Conservation (phyloP, 768 basidiomycete genomes). For the Psilocybe tampanensis region DNA sequence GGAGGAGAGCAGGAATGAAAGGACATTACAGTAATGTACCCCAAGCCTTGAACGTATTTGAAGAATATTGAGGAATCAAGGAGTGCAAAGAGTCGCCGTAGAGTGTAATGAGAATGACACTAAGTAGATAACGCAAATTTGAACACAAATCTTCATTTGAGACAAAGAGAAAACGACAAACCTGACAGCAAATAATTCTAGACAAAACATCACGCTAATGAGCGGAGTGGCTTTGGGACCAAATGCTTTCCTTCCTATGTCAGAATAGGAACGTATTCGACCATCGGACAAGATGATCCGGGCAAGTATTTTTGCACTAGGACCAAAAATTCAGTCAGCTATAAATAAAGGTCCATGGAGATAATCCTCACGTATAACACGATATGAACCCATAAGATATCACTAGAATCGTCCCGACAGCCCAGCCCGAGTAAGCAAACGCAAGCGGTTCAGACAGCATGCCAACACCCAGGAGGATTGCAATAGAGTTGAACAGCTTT, state of each 20-base stretch:
- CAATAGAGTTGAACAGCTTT: constrained; percentile 84
- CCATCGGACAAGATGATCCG: constrained; percentile 71
- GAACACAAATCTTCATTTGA: not conserved
- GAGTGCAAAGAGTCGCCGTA: constrained; percentile 85
- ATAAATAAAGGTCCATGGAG: not conserved
- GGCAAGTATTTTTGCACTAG: constrained; percentile 86
- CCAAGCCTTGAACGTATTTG: constrained; percentile 74
- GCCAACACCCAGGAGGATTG: constrained; percentile 85
- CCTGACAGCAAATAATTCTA: constrained; percentile 87
- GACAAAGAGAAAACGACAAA: constrained; percentile 29
- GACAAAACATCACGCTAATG: constrained; percentile 76
- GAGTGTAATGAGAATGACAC: constrained; percentile 86
- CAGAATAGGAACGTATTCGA: constrained; percentile 79
- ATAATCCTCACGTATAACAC: constrained; percentile 84
- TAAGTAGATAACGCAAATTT: constrained; percentile 24
- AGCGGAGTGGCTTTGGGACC: constrained; percentile 68
- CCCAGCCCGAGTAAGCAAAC: constrained; percentile 91
- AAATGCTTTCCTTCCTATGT: constrained; percentile 89
- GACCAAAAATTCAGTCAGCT: not conserved
- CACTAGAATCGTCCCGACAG: constrained; percentile 72
- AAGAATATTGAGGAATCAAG: constrained; percentile 66
- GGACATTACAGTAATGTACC: constrained; percentile 67
- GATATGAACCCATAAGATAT: constrained; percentile 77
- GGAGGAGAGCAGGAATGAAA: not conserved
- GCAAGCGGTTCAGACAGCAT: constrained; percentile 90